Percentiles rank a stretch among this genome's conserved stretches.
These are phyloP conservation scores for Mallotus nudiflorus DNA, from an alignment of 345 rosid genomes.

Conservation along the genomic window DNA sequence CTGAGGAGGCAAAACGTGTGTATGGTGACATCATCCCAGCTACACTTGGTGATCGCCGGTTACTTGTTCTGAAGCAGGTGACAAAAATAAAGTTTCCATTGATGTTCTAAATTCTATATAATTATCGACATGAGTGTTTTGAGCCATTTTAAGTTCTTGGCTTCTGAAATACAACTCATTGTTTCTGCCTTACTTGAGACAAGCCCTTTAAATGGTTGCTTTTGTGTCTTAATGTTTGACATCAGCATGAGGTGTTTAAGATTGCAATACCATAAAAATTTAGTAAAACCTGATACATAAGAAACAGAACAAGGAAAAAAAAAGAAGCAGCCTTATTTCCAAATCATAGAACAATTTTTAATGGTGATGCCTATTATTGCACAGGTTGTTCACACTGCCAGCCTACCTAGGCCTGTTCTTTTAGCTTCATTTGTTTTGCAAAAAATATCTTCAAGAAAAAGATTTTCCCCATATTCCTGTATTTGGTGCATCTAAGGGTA, in stretches of 20 bases:
- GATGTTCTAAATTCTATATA: neutral
- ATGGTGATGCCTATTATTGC: neutral
- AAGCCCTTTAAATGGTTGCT: neutral
- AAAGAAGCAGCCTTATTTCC: neutral
- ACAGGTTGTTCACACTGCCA: neutral
- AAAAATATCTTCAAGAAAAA: too few species aligned
- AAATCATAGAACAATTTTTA: neutral
- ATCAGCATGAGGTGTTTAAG: neutral
- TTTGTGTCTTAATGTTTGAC: neutral
- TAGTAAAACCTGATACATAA: neutral
- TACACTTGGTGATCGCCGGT: constrained; percentile 69
- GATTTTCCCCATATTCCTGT: too few species aligned
- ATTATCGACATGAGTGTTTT: neutral
- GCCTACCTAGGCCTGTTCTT: too few species aligned
- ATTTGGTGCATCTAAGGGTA: too few species aligned
- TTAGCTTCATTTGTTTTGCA: too few species aligned
- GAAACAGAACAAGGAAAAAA: neutral
- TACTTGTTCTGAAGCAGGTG: constrained; percentile 91
- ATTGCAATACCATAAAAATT: neutral
- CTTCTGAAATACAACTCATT: neutral
- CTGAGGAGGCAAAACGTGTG: constrained; percentile 93
- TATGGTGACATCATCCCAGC: constrained; percentile 96
- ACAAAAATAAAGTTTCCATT: neutral
- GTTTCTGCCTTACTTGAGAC: neutral
- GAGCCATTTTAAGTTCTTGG: constrained; percentile 4